Base-by-base conservation (phyloP, 176 grass and related monocot genomes). In the Carex littledalei region DNA sequence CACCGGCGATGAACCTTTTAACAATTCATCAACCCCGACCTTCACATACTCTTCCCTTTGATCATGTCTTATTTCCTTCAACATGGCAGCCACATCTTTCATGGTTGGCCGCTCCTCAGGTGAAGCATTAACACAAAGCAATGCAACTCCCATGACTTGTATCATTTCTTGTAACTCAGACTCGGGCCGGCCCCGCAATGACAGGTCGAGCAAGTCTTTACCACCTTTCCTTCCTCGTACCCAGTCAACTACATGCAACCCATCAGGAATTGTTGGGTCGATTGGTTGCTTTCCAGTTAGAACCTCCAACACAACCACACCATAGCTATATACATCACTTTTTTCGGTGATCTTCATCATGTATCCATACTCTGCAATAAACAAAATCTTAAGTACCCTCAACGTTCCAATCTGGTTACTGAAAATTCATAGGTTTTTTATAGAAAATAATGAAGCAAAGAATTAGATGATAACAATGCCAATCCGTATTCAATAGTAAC, bases 331-430 rank as follows among this genome's bases (percentile, higher is more conserved):
- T 56, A 99, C 96, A 20, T 99, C 96, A 77, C 93, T 99, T 85
- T 99, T 99, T 77, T 95, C 91, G 0, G 96, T 99, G 37, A 99
- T 99, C 91, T 95, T 99, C 85, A 92, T 87, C 96, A 95, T 99
- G 85, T 99, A 99, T 2, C 96, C 96, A 1, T 99, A 99, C 85
- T 99, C 96, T 98, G 89, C 83, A 90, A 29, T 0, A 34, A 41
- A 21, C 0, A 15, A 67, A 2, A 14, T 53, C 63, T 31, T 32
- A 22, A 31, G 3, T 21, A 20, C 41, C 18, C 7, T 5, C 68
- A 72, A 72, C 3, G 10, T 41, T 12, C 47, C 37, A 21, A n/a
- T 21, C 21, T 8, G 8, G 2, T 17, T 43, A 11, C 5, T 20
- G 12, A 22, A n/a, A 1, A 72, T n/a, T 47, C 18, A 47, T 47